phyloP scores from a whole-genome alignment of 2,329 filamentous ascomycete species.

The Phyllosticta paracitricarpa region DNA sequence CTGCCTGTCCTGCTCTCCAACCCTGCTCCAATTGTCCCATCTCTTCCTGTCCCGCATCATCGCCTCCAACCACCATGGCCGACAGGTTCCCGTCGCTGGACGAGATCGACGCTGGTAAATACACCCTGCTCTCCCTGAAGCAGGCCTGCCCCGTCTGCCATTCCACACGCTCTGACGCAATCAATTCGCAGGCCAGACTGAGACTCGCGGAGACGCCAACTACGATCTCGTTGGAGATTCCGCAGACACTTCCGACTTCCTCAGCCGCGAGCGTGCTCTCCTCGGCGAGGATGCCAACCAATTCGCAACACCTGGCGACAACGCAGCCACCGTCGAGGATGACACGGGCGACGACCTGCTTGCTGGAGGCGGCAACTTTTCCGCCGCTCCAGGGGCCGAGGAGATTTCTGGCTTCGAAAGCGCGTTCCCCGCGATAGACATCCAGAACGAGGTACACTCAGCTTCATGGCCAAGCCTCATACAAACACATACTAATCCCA shows the following conservation, averaged over 20 bases:
- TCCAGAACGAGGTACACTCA: conserved; percentile 54
- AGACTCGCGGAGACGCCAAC: conserved; percentile 43
- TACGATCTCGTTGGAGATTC: conserved; percentile 44
- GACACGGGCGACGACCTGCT: conserved; percentile 61
- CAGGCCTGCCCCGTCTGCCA: background rate
- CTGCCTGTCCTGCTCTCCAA: background rate
- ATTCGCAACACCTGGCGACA: conserved; percentile 71
- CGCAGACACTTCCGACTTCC: conserved; percentile 68
- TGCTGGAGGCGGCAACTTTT: conserved; percentile 43
- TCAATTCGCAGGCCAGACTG: conserved; percentile 53
- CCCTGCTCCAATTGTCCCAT: background rate
- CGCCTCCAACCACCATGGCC: conserved; percentile 30
- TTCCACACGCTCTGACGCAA: background rate
- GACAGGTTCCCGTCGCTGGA: conserved; percentile 44
- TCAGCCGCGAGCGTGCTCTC: conserved; percentile 79
- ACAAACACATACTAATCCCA: background rate
- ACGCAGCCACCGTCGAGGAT: conserved; percentile 51
- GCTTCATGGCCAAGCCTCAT: background rate
- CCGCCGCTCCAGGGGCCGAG: conserved; percentile 30
- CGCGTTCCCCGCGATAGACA: conserved; percentile 79
- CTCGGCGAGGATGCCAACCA: conserved; percentile 89
- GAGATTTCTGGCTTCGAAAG: conserved; percentile 64
- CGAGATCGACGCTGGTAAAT: conserved; percentile 41
- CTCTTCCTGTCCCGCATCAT: background rate
- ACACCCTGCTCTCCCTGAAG: conserved; percentile 12